phyloP scores from a whole-genome alignment of 164 flowering plant species.

The Chloranthus sessilifolius region DNA sequence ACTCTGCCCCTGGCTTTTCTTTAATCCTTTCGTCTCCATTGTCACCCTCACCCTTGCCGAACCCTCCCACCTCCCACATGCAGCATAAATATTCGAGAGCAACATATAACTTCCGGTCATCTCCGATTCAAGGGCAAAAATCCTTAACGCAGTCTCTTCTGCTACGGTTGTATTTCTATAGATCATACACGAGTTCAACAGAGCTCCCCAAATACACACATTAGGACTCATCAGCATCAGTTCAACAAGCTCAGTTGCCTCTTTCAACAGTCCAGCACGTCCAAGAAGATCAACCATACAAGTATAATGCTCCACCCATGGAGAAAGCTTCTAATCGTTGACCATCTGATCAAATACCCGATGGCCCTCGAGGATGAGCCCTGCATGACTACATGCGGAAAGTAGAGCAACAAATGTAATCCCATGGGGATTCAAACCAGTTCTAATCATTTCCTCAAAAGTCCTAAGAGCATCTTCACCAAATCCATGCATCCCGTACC shows the following conservation, averaged over 20 bases:
- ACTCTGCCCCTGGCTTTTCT: constrained; percentile 65
- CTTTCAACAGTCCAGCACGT: constrained; percentile 62
- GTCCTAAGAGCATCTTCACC: constrained; percentile 42
- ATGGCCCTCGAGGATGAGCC: constrained; percentile 58
- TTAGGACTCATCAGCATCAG: constrained; percentile 71
- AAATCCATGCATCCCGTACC: constrained; percentile 73
- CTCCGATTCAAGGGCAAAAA: constrained; percentile 28
- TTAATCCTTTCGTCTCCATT: constrained; percentile 55
- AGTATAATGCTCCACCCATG: constrained; percentile 70
- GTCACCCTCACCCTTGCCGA: constrained; percentile 57
- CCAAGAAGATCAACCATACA: constrained; percentile 89
- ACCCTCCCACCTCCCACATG: constrained; percentile 67
- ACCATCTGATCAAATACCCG: constrained; percentile 47
- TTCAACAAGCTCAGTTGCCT: constrained; percentile 53
- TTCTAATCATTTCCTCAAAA: constrained; percentile 44
- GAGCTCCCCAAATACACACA: constrained; percentile 63
- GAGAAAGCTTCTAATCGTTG: constrained; percentile 31
- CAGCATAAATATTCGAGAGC: constrained; percentile 64
- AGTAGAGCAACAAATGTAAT: constrained; percentile 71
- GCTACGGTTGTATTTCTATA: constrained; percentile 46
- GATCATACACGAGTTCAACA: constrained; percentile 62
- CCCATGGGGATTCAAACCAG: constrained; percentile 44
- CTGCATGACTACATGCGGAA: constrained; percentile 82
- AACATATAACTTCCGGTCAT: constrained; percentile 61
- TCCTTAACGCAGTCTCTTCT: constrained; percentile 36